phyloP scores from a whole-genome alignment of 176 grass and related monocot species.

The barley (Hordeum vulgare) region MorexV3_pseudomolecules_assembly NC_058519.1:616827021-616827520 shows the following conservation, averaged over 20 bases:
- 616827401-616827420: constrained; percentile 73
- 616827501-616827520: constrained; percentile 30
- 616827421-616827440: constrained; percentile 89
- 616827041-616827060: constrained; percentile 94
- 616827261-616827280: constrained; percentile 56
- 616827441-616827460: constrained; percentile 28
- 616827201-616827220: neutral
- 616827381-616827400: constrained; percentile 68
- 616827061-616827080: constrained; percentile 73
- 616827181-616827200: neutral
- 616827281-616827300: constrained; percentile 56
- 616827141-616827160: neutral
- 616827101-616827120: constrained; percentile 57
- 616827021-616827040: constrained; percentile 93
- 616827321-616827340: constrained; percentile 95
- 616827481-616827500: neutral
- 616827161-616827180: constrained; percentile 2
- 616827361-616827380: constrained; percentile 87
- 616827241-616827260: neutral
- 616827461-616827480: constrained; percentile 6
- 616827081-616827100: constrained; percentile 90
- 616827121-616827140: constrained; percentile 21
- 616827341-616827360: constrained; percentile 88
- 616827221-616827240: neutral
- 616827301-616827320: constrained; percentile 92